Evolutionary conservation across 306 rosid genomes (phyloP), one percentile per base, ranked within the genome.

Genomic region (Quercus ilex): DNA sequence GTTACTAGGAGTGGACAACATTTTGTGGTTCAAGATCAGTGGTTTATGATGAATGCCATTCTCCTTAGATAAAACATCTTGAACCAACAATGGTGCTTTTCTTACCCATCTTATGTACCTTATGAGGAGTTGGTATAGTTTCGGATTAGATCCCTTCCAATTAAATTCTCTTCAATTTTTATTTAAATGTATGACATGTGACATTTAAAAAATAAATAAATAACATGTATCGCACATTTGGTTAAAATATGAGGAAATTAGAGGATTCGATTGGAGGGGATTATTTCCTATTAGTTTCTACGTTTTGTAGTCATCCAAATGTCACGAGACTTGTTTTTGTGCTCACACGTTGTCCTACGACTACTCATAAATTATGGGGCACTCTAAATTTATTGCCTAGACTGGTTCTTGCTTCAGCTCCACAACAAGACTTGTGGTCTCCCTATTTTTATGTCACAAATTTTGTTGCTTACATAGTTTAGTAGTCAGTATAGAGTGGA

Each of bases 341-440:
- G 67, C 33, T 9, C 33, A 12, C 30, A 9, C 18, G 2, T 23
- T 60, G 67, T 60, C 69, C 46, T 3, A n/a, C n/a, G 74, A 70
- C 71, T 68, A 18, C 57, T 30, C 75, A 35, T 46, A 38, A 23
- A 19, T 21, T 18, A 25, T 55, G 81, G 74, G 81, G 6, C 74
- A 53, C 38, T 12, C 53, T 26, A 71, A 53, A 76, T 71, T 82
- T 30, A 73, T 77, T 53, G 78, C 75, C 10, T 43, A 15, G 69
- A 53, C 74, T 49, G 8, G 1, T 41, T 75, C 55, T 20, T 26
- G 67, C 60, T 28, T 53, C 51, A 43, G 18, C 75, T 55, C 23
- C 78, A 38, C 10, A 77, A 55, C 73, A 72, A 64, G 25, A 35
- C 58, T 62, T 55, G 55, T 43, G 74, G 80, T 23, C 49, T 41